Base-by-base conservation (phyloP, 805 yeast genomes). In the Candida nonsorbophila region DNA sequence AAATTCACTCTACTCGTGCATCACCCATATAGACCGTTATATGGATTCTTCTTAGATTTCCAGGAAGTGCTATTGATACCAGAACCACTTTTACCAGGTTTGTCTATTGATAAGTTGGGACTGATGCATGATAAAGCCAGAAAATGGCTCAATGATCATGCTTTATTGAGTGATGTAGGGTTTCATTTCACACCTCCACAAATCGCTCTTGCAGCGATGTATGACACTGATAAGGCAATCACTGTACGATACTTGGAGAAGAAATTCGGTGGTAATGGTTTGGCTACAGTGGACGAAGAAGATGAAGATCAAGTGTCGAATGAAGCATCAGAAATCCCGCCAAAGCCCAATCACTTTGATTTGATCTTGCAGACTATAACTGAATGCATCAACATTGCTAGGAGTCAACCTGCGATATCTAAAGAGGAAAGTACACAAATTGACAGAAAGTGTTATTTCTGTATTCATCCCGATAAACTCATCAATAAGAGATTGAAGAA, bases 131-230 rank as follows among this genome's bases (percentile, higher is more conserved):
- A 84, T 47, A 58, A 62, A 24, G 85, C 95, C 7, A 74, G 81
- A 42, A 68, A 62, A 16, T 57, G 77, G 53, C 67, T 84, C 4
- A 73, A 77, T 25, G 84, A 78, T 15, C 71, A 84, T n/a, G 62
- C 85, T 2, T 40, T 64, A 22, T 60, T 80, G 20, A 77, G 90
- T 12, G 95, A 92, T 49, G 88, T 74, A 3, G 62, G 71, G 6
- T 90, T 85, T 44, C 61, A 77, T 20, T 90, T 61, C 56, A 79
- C 97, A 0, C 99, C 99, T 1, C 95, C 97, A 1, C 98, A 92
- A 48, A 84, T 92, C 17, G 96, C 97, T 1, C 62, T 92, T 29
- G 92, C 96, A 0, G 85, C 92, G 10, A 66, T 88, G 48, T 74
- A 81, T 58, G 67, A 71, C 30, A 74, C 69, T 9, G 84, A 86